A percentile compares a stretch with the other conserved stretches of the same genome.
These are phyloP conservation scores for Syzygium malaccense DNA, from an alignment of 441 rosid genomes.

Conservation along the genomic window DNA sequence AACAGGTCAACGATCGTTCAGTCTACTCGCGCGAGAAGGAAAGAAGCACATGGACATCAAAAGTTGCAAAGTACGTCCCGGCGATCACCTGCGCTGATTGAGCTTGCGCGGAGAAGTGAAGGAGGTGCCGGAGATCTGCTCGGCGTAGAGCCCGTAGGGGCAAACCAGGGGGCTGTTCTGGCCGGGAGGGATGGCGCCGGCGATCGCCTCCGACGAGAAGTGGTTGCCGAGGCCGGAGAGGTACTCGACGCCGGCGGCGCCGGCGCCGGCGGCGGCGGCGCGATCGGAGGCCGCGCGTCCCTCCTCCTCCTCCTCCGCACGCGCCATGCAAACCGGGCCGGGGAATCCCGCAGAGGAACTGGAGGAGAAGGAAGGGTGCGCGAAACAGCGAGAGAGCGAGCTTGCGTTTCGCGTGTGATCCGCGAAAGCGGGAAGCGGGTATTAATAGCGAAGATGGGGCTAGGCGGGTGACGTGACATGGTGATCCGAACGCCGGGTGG, in stretches of 20 bases:
- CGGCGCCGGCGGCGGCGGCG: not conserved
- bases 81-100: slow-evolving; percentile 61
- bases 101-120: slow-evolving; percentile 86
- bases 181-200: slow-evolving; percentile 64
- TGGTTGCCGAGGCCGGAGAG: slow-evolving; percentile 66
- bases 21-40: not conserved
- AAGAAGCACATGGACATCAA: not conserved
- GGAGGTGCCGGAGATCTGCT: slow-evolving; percentile 94
- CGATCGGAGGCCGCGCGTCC: not conserved
- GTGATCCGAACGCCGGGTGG: not conserved
- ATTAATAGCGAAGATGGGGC: not conserved
- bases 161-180: slow-evolving; percentile 90
- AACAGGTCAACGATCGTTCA: not conserved
- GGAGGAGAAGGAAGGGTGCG: not conserved
- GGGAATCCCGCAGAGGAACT: not conserved
- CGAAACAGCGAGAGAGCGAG: not conserved
- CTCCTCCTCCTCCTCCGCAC: not conserved
- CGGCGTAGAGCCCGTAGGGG: slow-evolving; percentile 90
- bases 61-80: not conserved
- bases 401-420: not conserved
- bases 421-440: not conserved
- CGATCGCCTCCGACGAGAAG: slow-evolving; percentile 73
- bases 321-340: not conserved
- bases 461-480: not conserved
- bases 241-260: slow-evolving; percentile 26